Percentiles rank a stretch among this genome's conserved stretches.
Evolutionary conservation across 257 asterid species (phyloP).

Genomic region (Eustoma russellianum): DNA sequence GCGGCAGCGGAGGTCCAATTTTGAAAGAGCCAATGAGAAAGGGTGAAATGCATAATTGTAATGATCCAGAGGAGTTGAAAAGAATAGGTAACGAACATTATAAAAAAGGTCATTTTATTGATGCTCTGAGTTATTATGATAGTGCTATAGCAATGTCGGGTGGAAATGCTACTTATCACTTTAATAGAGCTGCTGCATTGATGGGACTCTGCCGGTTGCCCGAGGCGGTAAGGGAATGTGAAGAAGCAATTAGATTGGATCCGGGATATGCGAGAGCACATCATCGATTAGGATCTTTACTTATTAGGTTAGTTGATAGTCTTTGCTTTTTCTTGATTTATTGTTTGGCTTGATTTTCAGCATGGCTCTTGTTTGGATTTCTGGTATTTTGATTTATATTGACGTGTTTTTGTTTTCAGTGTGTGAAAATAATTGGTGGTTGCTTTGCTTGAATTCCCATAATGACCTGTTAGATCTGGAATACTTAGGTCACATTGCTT

Average conservation of each 20-base stretch:
- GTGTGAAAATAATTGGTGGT: not conserved
- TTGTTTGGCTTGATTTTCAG: conserved; percentile 7
- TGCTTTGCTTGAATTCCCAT: no score
- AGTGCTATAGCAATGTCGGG: conserved; percentile 67
- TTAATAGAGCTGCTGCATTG: conserved; percentile 76
- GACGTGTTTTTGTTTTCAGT: not conserved
- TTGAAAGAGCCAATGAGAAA: conserved; percentile 30
- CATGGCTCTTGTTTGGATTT: no score
- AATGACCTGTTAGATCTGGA: conserved; percentile 13
- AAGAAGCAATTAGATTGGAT: conserved; percentile 81
- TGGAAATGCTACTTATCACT: conserved; percentile 60
- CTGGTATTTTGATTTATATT: conserved; percentile 5
- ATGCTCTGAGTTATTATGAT: conserved; percentile 66
- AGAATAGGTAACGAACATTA: conserved; percentile 66
- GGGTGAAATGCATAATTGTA: conserved; percentile 12
- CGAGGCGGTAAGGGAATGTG: conserved; percentile 76
- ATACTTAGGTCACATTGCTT: conserved; percentile 14
- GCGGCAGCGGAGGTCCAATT: conserved; percentile 18
- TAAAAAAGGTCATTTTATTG: conserved; percentile 48
- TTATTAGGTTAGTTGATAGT: conserved; percentile 57
- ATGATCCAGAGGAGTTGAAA: conserved; percentile 82
- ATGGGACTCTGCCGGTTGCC: conserved; percentile 48
- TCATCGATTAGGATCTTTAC: conserved; percentile 76
- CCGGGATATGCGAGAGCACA: conserved; percentile 78
- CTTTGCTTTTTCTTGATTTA: conserved; percentile 8